Conservation (phyloP, 2,329 filamentous ascomycete species). For the Ceratocystis destructans region DNA sequence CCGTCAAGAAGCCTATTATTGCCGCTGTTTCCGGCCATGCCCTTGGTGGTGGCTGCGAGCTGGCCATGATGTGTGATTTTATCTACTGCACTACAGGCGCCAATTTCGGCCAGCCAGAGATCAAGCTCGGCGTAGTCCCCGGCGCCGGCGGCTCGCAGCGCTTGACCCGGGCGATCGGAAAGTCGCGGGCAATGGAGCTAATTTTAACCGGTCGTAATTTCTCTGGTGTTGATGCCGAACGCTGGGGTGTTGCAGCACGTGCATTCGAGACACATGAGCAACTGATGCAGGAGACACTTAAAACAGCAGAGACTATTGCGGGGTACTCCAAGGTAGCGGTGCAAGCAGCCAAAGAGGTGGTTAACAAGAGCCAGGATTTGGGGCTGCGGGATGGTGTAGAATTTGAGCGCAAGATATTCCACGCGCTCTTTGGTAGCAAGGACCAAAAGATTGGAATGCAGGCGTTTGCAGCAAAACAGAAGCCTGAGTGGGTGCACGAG, state of each 20-base stretch:
- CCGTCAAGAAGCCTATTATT: constrained; percentile 86
- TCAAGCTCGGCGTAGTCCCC: constrained; percentile 86
- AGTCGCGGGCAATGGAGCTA: constrained; percentile 80
- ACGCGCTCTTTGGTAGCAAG: constrained; percentile 79
- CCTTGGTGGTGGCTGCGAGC: constrained; percentile 86
- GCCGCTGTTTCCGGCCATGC: constrained; percentile 90
- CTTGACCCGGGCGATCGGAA: constrained; percentile 68
- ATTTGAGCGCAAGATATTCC: constrained; percentile 87
- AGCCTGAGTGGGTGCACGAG: constrained; percentile 68
- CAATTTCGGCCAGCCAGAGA: constrained; percentile 92
- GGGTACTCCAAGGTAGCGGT: constrained; percentile 75
- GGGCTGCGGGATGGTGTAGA: constrained; percentile 80
- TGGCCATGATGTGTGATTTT: constrained; percentile 95
- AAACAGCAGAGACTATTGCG: constrained; percentile 81
- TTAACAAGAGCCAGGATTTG: constrained; percentile 95
- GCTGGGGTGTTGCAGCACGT: constrained; percentile 81
- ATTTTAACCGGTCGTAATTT: constrained; percentile 79
- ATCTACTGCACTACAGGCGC: constrained; percentile 76
- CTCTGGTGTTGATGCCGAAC: constrained; percentile 66
- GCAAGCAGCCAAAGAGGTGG: constrained; percentile 89
- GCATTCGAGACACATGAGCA: constrained; percentile 68
- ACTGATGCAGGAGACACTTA: constrained; percentile 65
- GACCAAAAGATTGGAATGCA: constrained; percentile 97
- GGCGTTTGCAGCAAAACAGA: constrained; percentile 90
- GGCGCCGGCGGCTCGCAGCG: constrained; percentile 86